phyloP scores from a whole-genome alignment of 257 asterid genomes.

The Primulina huaijiensis region DNA sequence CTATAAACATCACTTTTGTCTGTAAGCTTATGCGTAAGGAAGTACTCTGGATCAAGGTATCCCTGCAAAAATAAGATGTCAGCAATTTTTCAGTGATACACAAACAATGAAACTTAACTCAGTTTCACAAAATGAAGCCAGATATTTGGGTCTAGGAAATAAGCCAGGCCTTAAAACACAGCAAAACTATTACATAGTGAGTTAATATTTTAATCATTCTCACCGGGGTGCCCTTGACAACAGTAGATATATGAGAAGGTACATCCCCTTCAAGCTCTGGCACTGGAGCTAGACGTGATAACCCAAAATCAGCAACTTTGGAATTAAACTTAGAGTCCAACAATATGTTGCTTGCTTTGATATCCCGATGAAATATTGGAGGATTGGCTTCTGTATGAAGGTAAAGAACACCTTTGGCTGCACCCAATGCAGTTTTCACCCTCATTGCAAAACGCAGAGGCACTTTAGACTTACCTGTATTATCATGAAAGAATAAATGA shows the following conservation, averaged over 20 bases:
- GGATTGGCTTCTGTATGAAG: conserved; percentile 96
- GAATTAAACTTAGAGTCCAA: conserved; percentile 68
- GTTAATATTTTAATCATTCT: conserved; percentile 22
- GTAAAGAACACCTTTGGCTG: conserved; percentile 91
- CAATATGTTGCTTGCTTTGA: conserved; percentile 86
- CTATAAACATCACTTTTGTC: conserved; percentile 98
- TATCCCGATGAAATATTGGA: conserved; percentile 94
- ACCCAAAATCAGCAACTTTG: conserved; percentile 97
- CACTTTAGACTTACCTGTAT: conserved; percentile 60
- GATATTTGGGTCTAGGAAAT: no score
- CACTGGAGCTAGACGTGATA: conserved; percentile 85
- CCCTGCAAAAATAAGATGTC: conserved; percentile 50
- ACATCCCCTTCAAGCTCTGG: conserved; percentile 72
- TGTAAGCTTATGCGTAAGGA: conserved; percentile 83
- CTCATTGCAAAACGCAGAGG: conserved; percentile 65
- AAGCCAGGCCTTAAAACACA: no score
- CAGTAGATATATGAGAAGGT: conserved; percentile 85
- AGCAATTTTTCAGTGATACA: not conserved
- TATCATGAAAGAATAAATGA: no score
- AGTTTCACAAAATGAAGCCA: no score
- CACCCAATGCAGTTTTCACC: conserved; percentile 65
- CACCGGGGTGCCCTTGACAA: conserved; percentile 97
- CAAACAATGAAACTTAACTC: no score
- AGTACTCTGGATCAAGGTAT: conserved; percentile 96
- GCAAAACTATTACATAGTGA: not conserved